phyloP scores from a whole-genome alignment of 345 rosid species.

The Passiflora organensis region DNA sequence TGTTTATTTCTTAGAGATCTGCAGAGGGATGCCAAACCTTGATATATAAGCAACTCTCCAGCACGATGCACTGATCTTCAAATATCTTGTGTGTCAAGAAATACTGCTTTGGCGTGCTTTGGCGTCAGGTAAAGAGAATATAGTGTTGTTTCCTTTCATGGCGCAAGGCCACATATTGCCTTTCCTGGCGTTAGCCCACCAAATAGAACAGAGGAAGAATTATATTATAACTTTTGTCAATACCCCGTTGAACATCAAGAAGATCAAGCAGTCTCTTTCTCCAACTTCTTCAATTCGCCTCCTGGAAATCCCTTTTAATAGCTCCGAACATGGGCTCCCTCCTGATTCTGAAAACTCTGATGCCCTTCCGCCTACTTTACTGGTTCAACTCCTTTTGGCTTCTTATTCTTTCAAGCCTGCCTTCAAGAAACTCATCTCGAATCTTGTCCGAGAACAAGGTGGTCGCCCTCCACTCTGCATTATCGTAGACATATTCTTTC shows the following conservation, averaged over 20 bases:
- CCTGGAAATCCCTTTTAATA: slow-evolving; percentile 5
- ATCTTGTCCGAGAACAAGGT: neutral
- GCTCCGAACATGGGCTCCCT: slow-evolving; percentile 14
- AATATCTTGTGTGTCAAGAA: too few relatives aligned
- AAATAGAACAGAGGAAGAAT: neutral
- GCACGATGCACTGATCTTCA: too few relatives aligned
- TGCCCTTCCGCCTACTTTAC: neutral
- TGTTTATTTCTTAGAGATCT: too few relatives aligned
- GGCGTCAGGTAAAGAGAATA: neutral
- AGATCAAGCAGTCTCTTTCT: slow-evolving; percentile 1
- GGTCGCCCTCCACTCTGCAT: slow-evolving; percentile 6
- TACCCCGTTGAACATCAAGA: slow-evolving; percentile 10
- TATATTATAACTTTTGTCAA: neutral
- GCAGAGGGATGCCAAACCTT: too few relatives aligned
- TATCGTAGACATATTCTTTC: slow-evolving; percentile 7
- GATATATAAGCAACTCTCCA: too few relatives aligned
- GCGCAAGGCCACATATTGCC: slow-evolving; percentile 2
- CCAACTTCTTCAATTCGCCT: slow-evolving; percentile 1
- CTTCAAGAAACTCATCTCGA: neutral
- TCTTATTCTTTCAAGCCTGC: slow-evolving; percentile 1
- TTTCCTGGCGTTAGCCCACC: neutral
- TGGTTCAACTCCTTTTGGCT: neutral
- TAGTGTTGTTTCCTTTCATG: slow-evolving; percentile 1
- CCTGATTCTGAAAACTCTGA: slow-evolving; percentile 8
- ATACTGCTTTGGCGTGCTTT: too few relatives aligned